phyloP scores from a whole-genome alignment of 768 basidiomycete genomes.

The Pleurotus sapidus region DNA sequence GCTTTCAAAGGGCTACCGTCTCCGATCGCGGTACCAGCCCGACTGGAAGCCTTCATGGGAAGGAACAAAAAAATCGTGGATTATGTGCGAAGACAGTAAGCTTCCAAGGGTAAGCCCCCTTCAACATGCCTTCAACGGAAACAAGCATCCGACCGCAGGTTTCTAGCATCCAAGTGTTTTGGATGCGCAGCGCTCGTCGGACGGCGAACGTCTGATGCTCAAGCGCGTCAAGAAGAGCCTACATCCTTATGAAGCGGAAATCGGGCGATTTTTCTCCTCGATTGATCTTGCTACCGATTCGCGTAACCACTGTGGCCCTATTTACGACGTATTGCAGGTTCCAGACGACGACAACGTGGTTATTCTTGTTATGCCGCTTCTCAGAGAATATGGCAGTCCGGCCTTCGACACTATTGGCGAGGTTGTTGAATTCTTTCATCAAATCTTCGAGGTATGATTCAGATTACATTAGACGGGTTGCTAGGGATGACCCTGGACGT shows the following conservation, averaged over 20 bases:
- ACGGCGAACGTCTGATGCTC: slow-evolving; percentile 20
- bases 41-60: slow-evolving; percentile 28
- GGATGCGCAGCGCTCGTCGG: slow-evolving; percentile 25
- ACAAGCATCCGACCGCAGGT: no score
- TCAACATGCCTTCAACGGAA: not conserved
- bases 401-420: slow-evolving; percentile 28
- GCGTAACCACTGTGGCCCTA: slow-evolving; percentile 25
- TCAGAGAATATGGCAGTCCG: slow-evolving; percentile 12
- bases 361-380: slow-evolving; percentile 16
- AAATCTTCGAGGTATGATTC: slow-evolving; percentile 23
- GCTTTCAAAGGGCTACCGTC: slow-evolving; percentile 18
- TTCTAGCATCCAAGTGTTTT: slow-evolving; percentile 7
- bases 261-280: slow-evolving; percentile 17
- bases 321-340: slow-evolving; percentile 16
- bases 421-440: slow-evolving; percentile 25
- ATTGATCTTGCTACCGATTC: not conserved
- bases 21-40: slow-evolving; percentile 26
- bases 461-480: not conserved
- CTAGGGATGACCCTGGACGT: not conserved
- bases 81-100: slow-evolving; percentile 6
- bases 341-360: slow-evolving; percentile 8
- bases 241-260: slow-evolving; percentile 22
- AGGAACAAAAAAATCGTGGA: slow-evolving; percentile 9
- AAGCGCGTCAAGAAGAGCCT: slow-evolving; percentile 17
- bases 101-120: not conserved